Evolutionary conservation across 2,329 filamentous ascomycete genomes (phyloP), one percentile per base, ranked within the genome.

Genomic region (Cercospora sp.): DNA sequence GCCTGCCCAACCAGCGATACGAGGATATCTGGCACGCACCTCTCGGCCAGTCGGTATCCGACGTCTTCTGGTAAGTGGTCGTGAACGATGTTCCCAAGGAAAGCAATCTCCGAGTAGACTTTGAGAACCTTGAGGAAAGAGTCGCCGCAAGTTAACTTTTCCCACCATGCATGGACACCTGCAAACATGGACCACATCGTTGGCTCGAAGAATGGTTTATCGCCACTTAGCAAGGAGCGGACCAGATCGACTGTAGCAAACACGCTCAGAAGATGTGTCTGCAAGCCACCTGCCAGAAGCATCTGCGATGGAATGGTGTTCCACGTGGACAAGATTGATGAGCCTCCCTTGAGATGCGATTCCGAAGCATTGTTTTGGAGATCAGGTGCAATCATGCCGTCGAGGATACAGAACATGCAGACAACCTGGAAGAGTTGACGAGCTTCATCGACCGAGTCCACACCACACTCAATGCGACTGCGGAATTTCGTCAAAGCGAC

Each of bases 201-300:
- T 18, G 67, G 40, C 28, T 63, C 67, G 34, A 69, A 69, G 63
- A 63, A 69, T 10, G 67, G 67, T 30, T 63, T 63, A 8, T 49
- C 58, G 32, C 67, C 67, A 21, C 57, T 66, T 13, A 69, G 18
- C 26, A 64, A 45, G 28, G 65, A 59, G 58, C 58, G 58, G 10
- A 61, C 61, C 12, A 69, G 57, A 28, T 69, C 65, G 65, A 69
- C 67, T 5, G 68, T 69, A 2, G 53, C 55, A 57, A 69, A 69
- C 3, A 67, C 57, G 4, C 65, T 67, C 16, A 69, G 45, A 7
- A 69, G 61, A 58, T 69, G 68, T 9, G 68, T 49, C 32, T 65
- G 68, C 13, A 69, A 28, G 13, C 68, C 65, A 26, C 57, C 60
- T 21, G 55, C 62, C 21, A 63, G 45, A 18, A 69, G 58, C 68